These are phyloP conservation scores for Talaromyces rugulosus DNA, from an alignment of 2,329 filamentous ascomycete genomes.

Conservation along the genomic window DNA sequence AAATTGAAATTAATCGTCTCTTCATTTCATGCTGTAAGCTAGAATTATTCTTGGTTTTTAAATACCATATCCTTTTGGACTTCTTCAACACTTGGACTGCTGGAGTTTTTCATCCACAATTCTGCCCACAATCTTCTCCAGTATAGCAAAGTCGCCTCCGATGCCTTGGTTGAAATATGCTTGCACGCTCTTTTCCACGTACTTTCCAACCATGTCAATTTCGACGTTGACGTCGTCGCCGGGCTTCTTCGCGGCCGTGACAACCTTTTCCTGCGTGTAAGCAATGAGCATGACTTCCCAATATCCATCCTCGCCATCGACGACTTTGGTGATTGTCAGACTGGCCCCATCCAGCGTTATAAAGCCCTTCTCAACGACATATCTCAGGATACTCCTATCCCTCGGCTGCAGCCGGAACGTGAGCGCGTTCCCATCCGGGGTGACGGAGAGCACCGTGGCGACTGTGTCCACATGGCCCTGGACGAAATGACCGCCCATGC, in stretches of 20 bases:
- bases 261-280: slow-evolving; percentile 91
- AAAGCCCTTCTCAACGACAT: slow-evolving; percentile 95
- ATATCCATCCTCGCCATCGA: slow-evolving; percentile 76
- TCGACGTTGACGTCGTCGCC: slow-evolving; percentile 88
- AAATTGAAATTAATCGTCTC: background rate
- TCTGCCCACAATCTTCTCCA: slow-evolving; percentile 69
- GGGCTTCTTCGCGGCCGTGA: slow-evolving; percentile 70
- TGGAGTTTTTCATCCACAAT: slow-evolving; percentile 69
- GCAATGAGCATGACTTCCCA: slow-evolving; percentile 96
- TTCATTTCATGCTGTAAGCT: background rate
- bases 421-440: slow-evolving; percentile 82
- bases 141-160: slow-evolving; percentile 44
- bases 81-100: slow-evolving; percentile 16
- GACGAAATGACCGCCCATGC: slow-evolving; percentile 97
- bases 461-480: slow-evolving; percentile 95
- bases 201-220: slow-evolving; percentile 75
- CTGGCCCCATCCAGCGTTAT: slow-evolving; percentile 92
- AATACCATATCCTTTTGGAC: too few relatives aligned
- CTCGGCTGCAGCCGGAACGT: slow-evolving; percentile 78
- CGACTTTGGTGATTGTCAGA: slow-evolving; percentile 81
- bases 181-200: slow-evolving; percentile 71
- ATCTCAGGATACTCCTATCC: slow-evolving; percentile 66
- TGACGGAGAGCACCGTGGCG: slow-evolving; percentile 67
- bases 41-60: background rate
- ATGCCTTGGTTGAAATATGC: slow-evolving; percentile 61